phyloP scores from a whole-genome alignment of 2,329 filamentous ascomycete genomes.

The Fusarium devonianum region DNA sequence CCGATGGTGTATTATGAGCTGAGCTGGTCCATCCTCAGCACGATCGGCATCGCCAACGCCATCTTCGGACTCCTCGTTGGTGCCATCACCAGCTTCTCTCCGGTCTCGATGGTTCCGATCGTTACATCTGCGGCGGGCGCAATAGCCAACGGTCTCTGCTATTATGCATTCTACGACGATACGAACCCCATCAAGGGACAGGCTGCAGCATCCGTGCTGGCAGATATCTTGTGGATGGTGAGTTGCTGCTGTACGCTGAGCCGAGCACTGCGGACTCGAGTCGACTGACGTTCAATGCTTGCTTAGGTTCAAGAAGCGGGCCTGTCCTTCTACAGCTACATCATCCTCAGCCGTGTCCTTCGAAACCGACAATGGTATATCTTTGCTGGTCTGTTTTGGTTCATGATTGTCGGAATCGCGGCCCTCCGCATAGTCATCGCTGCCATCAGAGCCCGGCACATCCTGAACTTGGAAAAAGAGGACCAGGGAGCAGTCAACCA shows the following conservation, averaged over 20 bases:
- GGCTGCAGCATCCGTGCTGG: slow-evolving; percentile 49
- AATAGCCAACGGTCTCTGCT: slow-evolving; percentile 53
- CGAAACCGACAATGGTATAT: slow-evolving; percentile 51
- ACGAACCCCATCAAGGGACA: slow-evolving; percentile 31
- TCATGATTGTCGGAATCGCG: slow-evolving; percentile 60
- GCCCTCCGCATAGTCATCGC: slow-evolving; percentile 55
- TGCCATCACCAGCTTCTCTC: slow-evolving; percentile 50
- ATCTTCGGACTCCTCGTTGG: slow-evolving; percentile 50
- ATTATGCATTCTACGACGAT: slow-evolving; percentile 50
- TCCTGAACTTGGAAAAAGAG: slow-evolving; percentile 35
- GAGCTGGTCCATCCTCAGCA: slow-evolving; percentile 55
- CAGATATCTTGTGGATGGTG: slow-evolving; percentile 53
- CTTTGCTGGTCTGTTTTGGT: slow-evolving; percentile 63
- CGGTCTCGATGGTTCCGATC: slow-evolving; percentile 50
- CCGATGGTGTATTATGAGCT: slow-evolving; percentile 49
- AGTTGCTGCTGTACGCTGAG: neutral
- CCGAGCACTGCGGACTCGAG: neutral
- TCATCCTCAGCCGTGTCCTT: slow-evolving; percentile 60
- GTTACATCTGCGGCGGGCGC: slow-evolving; percentile 49
- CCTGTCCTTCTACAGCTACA: slow-evolving; percentile 58
- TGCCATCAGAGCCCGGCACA: slow-evolving; percentile 41
- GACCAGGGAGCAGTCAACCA: slow-evolving; percentile 46
- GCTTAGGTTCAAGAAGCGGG: slow-evolving; percentile 55
- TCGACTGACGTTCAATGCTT: neutral
- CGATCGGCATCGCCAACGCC: slow-evolving; percentile 51